Evolutionary conservation across 257 asterid genomes (phyloP).

Genomic region (Buddleja alternifolia): DNA sequence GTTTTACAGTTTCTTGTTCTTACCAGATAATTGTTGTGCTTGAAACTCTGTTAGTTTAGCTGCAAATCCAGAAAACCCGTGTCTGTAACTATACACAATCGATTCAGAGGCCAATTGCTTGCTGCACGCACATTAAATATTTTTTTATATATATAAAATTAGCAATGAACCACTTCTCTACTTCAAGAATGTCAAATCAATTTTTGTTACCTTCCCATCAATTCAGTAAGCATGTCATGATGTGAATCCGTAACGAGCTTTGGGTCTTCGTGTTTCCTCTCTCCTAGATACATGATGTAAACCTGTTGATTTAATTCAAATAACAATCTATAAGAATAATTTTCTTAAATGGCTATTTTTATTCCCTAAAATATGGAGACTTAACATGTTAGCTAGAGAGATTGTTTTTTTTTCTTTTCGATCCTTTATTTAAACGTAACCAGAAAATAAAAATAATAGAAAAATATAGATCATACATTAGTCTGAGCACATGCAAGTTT

Average conservation of each 20-base stretch:
- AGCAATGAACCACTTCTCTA: background rate
- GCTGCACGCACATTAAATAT: slow-evolving; percentile 33
- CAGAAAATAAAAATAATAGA: background rate
- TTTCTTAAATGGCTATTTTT: too few species aligned
- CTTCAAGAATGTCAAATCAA: background rate
- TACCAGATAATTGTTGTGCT: slow-evolving; percentile 49
- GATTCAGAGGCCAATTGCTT: slow-evolving; percentile 42
- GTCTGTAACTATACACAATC: slow-evolving; percentile 57
- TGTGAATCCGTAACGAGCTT: slow-evolving; percentile 44
- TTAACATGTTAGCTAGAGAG: slow-evolving; percentile 9
- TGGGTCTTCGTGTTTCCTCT: slow-evolving; percentile 43
- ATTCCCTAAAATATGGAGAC: too few species aligned
- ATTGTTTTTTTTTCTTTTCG: background rate
- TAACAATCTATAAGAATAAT: background rate
- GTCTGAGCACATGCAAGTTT: slow-evolving; percentile 23
- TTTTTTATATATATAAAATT: background rate
- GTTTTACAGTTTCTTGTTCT: background rate
- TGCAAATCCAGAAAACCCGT: slow-evolving; percentile 68
- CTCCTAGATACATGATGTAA: slow-evolving; percentile 57
- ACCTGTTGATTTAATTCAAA: slow-evolving; percentile 33
- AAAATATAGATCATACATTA: slow-evolving; percentile 4
- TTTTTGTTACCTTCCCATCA: slow-evolving; percentile 46
- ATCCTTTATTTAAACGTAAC: background rate
- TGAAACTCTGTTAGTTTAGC: slow-evolving; percentile 50
- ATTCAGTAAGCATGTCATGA: slow-evolving; percentile 45